Evolutionary conservation across 1,139 yeast genomes (phyloP), one percentile per base, ranked within the genome.

Genomic region (Geotrichum candidum): DNA sequence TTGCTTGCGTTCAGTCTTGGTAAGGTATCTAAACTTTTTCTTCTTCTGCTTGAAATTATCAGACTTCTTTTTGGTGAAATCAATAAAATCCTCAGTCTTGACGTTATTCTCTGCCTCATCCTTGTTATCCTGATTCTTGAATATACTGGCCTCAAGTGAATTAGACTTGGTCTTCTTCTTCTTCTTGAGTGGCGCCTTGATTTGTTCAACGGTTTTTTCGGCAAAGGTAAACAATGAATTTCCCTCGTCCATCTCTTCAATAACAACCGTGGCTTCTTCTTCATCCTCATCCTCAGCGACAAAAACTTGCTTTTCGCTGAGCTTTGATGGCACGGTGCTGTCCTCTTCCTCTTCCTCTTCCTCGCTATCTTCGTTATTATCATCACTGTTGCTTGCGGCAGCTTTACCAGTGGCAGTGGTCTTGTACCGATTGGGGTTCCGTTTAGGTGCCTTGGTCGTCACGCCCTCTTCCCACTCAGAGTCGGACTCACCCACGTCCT

Each of bases 21-120:
- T 82, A 74, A 90, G 80, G 71, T 92, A 92, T 75, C 97, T 84
- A 71, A 90, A 90, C 80, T 90, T 90, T 82, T 88, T 89, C 81
- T 87, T 87, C 72, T 79, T 81, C 64, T 74, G 76, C 69, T 80
- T 80, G 56, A 72, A 56, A 75, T 74, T 45, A 72, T 57, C 31
- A n/a, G 46, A 3, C 46, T 41, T 41, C 6, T 41, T 41, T n/a
- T 41, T 41, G 46, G 46, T 41, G 6, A 41, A 41, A 15, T 41
- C 46, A 41, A 41, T 41, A n/a, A 15, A 41, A 22, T 41, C 46
- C 46, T 41, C 46, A 22, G 46, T 41, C n/a, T 41, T 41, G n/a
- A 41, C 46, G 6, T 18, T 18, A 41, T 2, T 13, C 6, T n/a
- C 46, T 6, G 6, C 46, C 18, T 41, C 46, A 29, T 54, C 33